Percentiles rank a stretch among this genome's conserved stretches.
Conservation (phyloP, 768 basidiomycete genomes). For the Atractiella rhizophila region DNA sequence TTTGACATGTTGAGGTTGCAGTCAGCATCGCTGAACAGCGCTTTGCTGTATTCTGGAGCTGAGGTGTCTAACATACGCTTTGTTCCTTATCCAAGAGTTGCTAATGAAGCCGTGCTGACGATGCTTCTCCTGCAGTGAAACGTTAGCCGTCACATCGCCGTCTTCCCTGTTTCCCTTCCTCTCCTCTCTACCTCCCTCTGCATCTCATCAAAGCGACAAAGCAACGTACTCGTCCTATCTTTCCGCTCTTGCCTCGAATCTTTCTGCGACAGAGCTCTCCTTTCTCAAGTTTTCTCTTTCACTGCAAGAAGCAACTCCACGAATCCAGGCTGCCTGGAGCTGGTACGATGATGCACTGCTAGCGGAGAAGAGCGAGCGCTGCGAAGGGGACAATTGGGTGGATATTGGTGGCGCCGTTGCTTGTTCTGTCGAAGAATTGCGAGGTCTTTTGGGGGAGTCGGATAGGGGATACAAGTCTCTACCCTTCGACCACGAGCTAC, state of each 20-base stretch:
- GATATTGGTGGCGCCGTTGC: background rate
- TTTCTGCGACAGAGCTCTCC: background rate
- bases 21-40: too few species aligned
- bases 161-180: constrained; percentile 47
- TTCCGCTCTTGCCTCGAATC: background rate
- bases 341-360: constrained; percentile 29
- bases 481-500: constrained; percentile 12
- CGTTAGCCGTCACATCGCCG: constrained; percentile 46
- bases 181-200: constrained; percentile 22
- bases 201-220: background rate
- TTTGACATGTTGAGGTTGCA: too few species aligned
- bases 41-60: too few species aligned
- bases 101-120: too few species aligned
- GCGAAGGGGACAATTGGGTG: constrained; percentile 15
- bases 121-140: constrained; percentile 42
- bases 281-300: constrained; percentile 42
- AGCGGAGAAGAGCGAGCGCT: constrained; percentile 8
- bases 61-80: too few species aligned
- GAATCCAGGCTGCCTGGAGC: constrained; percentile 58
- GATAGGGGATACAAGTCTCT: constrained; percentile 24
- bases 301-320: constrained; percentile 51
- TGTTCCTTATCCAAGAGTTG: too few species aligned
- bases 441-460: constrained; percentile 26
- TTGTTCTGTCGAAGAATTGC: constrained; percentile 8
- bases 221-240: background rate